Evolutionary conservation across 768 basidiomycete genomes (phyloP).

Genomic region (Lanmaoa pseudosensibilis): DNA sequence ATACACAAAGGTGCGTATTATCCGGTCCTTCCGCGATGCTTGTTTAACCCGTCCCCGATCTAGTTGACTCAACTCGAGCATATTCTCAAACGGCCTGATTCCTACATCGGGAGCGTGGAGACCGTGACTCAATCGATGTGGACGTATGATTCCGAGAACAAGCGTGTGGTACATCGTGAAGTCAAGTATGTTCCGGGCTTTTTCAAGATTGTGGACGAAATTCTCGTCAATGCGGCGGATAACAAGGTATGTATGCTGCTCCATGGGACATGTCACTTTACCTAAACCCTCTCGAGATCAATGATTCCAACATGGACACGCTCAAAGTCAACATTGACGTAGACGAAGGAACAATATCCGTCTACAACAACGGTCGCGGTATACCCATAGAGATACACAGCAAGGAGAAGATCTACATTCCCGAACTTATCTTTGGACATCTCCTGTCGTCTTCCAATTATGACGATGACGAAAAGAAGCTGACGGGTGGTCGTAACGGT

Average conservation of each 20-base stretch:
- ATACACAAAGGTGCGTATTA: slow-evolving; percentile 75
- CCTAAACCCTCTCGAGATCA: slow-evolving; percentile 57
- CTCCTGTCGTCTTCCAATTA: slow-evolving; percentile 94
- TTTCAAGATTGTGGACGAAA: slow-evolving; percentile 99
- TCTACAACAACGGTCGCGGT: slow-evolving; percentile 93
- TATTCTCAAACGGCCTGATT: slow-evolving; percentile 87
- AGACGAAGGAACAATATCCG: slow-evolving; percentile 82
- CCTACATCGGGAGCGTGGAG: slow-evolving; percentile 97
- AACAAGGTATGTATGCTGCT: slow-evolving; percentile 74
- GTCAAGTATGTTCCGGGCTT: slow-evolving; percentile 95
- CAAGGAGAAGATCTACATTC: slow-evolving; percentile 92
- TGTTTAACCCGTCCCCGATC: neutral
- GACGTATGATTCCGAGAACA: slow-evolving; percentile 84
- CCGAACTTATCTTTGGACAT: slow-evolving; percentile 96
- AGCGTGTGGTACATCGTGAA: slow-evolving; percentile 80
- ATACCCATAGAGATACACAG: slow-evolving; percentile 97
- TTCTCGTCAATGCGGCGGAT: slow-evolving; percentile 97
- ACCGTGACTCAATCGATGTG: slow-evolving; percentile 85
- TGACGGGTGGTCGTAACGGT: slow-evolving; percentile 97
- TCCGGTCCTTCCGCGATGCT: neutral
- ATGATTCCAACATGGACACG: slow-evolving; percentile 87
- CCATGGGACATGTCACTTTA: neutral
- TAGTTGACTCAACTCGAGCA: slow-evolving; percentile 96
- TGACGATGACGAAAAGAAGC: slow-evolving; percentile 97
- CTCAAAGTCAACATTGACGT: slow-evolving; percentile 86